Evolutionary conservation across 108 stramenopile genomes (phyloP).

Genomic region (Discostella stelligeroides): DNA sequence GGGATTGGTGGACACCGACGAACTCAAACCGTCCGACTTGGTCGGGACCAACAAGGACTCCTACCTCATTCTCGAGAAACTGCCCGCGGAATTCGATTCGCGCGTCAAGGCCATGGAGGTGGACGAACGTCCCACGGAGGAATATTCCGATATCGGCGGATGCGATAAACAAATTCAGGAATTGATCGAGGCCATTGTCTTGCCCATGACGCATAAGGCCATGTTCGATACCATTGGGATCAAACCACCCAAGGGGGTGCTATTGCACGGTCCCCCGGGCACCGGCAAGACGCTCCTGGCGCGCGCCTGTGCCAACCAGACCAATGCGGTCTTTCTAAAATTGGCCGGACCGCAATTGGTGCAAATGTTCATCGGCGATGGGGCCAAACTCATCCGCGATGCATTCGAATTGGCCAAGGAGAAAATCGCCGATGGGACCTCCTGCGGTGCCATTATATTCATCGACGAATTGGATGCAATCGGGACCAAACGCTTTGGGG

Average conservation of each 20-base stretch:
- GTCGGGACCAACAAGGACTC: constrained; percentile 99
- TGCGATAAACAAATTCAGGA: constrained; percentile 99
- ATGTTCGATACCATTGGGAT: constrained; percentile 99
- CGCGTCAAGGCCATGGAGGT: constrained; percentile 99
- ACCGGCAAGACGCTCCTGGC: constrained; percentile 99
- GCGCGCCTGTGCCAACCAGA: constrained; percentile 98
- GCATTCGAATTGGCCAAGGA: constrained; percentile 98
- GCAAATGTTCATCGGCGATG: constrained; percentile 99
- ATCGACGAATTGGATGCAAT: constrained; percentile 99
- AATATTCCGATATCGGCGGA: constrained; percentile 97
- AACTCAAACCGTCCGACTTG: constrained; percentile 96
- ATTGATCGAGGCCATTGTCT: constrained; percentile 98
- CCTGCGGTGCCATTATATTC: constrained; percentile 91
- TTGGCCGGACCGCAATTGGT: constrained; percentile 98
- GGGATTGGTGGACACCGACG: constrained; percentile 95
- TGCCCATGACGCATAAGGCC: constrained; percentile 99
- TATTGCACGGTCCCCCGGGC: constrained; percentile 96
- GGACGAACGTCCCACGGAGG: constrained; percentile 98
- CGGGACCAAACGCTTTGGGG: constrained; percentile 98
- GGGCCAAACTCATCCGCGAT: constrained; percentile 98
- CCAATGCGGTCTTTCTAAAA: constrained; percentile 99
- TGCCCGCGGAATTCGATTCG: constrained; percentile 99
- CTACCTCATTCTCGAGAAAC: constrained; percentile 98
- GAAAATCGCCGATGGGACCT: constrained; percentile 83
- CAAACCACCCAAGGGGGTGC: constrained; percentile 98